Base-by-base conservation (phyloP, 495 filamentous ascomycete genomes). In the Daldinia concentrica region DNA sequence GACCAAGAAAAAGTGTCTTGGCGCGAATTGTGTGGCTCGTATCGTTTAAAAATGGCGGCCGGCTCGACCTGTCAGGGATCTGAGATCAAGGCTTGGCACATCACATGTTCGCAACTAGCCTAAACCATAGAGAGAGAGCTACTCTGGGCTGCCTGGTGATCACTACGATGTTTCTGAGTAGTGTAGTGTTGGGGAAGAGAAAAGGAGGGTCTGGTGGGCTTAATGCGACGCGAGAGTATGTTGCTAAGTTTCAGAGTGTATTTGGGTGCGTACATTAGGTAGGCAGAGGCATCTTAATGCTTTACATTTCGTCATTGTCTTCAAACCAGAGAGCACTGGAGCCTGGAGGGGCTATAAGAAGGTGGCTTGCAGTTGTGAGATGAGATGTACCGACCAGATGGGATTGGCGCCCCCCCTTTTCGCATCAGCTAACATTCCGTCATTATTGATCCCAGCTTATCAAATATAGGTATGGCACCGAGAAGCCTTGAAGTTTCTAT, bases 121-220 rank as follows among this genome's bases (percentile, higher is more conserved):
- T 36, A 24, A 48, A 58, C 63, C 58, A 41, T 24, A 48, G 50
- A 68, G 52, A n/a, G 50, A 62, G 39, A 58, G 36, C 22, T 62
- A 69, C 36, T 54, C 51, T 54, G 29, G 24, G 29, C 29, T 29
- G 29, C 66, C 71, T 41, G 58, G 62, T 69, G 71, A 69, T 69
- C 61, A 59, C 50, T 30, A 6, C 57, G 14, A 48, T 57, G 61
- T 50, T 57, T 62, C 22, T 52, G 57, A 61, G 32, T 62, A n/a
- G n/a, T n/a, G n/a, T n/a, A 30, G 30, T 30, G 54, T 29, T 39
- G 22, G 48, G 64, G 34, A 62, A 4, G 24, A 29, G 30, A 57
- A 60, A 73, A 62, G 36, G 71, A 61, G 71, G 64, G 71, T 73
- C 71, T 73, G 65, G 62, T 73, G 71, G 69, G 71, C 66, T 62